Percentiles rank a stretch among this genome's conserved stretches.
phyloP scores from a whole-genome alignment of 140 eudicot genomes.

The Bidens hawaiensis region DNA sequence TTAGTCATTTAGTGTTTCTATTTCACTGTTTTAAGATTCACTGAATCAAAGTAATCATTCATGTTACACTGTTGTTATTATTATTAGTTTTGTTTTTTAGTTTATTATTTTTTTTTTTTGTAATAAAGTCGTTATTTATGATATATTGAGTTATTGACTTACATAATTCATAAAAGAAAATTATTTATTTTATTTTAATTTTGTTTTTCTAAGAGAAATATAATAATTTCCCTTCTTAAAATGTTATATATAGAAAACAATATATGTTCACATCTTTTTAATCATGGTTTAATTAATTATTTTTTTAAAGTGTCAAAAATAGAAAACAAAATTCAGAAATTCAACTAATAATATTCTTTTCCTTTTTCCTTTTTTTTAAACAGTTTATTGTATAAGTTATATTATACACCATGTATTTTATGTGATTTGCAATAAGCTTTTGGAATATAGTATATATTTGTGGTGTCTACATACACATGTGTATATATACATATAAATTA shows the following conservation, averaged over 20 bases:
- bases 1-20: neutral
- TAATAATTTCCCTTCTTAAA: neutral
- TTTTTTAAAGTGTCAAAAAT: too few species aligned
- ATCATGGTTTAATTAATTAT: neutral
- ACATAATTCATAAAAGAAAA: neutral
- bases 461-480: neutral
- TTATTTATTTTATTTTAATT: neutral
- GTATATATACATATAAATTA: neutral
- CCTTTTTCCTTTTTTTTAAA: too few species aligned
- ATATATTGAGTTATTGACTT: neutral
- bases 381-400: neutral
- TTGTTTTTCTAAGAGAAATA: neutral
- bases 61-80: neutral
- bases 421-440: neutral
- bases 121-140: neutral
- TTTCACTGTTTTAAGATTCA: constrained; percentile 3
- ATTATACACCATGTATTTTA: neutral
- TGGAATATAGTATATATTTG: neutral
- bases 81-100: neutral
- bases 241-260: neutral
- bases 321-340: too few species aligned
- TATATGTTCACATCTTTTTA: neutral
- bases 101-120: neutral
- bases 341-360: neutral
- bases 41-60: neutral